Base-by-base conservation (phyloP, 1,284 basidiomycete species). In the Coniophora puteana region DNA sequence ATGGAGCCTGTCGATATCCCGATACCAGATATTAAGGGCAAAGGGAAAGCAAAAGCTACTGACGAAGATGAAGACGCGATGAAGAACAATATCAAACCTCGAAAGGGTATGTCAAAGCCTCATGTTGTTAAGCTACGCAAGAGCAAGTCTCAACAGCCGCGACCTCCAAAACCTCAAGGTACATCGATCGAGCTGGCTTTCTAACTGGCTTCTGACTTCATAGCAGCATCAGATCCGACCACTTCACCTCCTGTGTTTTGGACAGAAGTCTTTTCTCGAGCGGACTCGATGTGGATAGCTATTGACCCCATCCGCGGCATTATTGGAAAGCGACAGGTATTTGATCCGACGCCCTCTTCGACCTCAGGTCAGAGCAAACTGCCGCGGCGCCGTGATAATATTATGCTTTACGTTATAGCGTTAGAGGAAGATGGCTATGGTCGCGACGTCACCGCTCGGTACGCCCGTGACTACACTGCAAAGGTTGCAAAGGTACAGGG, bases 201-300 rank as follows among this genome's bases (percentile, higher is more conserved):
- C 33, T 53, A 44, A 52, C 54, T 40, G 43, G 48, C 52, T 53
- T 59, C 51, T 51, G 44, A 49, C 46, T 46, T 36, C 16, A 12
- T 43, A 63, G 59, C 50, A 70, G 67, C 51, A 21, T 61, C 66
- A 10, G 74, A 83, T 59, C 82, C 81, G 27, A 66, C 63, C 17
- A 66, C 55, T 24, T 74, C 80, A n/a, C 87, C 93, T 2, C 96
- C 95, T 0, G 85, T 95, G 3, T 92, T 94, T 63, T 99, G 95
- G 96, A 92, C 90, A 1, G 96, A 99, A 63, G 90, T 97, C 0
- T 99, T 94, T 64, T 94, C 90, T 21, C 83, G 90, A 14, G 83
- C 93, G 1, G 93, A 97, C 63, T 83, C 80, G 33, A 81, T 83
- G 29, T 99, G 95, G 95, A 71, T 98, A 14, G 87, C 93, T 0